These are phyloP conservation scores for Cronartium quercuum DNA, from an alignment of 1,284 basidiomycete genomes.

Conservation along the genomic window DNA sequence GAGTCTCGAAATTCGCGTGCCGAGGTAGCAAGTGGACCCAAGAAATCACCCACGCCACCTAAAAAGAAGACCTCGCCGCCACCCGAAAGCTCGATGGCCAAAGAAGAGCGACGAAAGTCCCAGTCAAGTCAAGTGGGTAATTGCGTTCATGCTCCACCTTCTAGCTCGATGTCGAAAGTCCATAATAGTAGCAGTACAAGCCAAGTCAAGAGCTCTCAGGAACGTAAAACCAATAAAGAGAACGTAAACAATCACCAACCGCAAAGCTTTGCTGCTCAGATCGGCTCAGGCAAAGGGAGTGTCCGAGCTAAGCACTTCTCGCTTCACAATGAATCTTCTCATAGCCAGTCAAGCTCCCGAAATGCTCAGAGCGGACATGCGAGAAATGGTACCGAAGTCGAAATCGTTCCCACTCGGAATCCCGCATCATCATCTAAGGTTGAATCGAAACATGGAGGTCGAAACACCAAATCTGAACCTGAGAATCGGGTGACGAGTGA, in stretches of 20 bases:
- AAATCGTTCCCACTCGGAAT: neutral
- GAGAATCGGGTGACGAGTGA: constrained; percentile 49
- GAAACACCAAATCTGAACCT: constrained; percentile 62
- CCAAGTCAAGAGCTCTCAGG: neutral
- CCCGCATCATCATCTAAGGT: constrained; percentile 46
- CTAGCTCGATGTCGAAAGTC: neutral
- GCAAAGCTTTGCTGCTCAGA: constrained; percentile 12
- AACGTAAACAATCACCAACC: neutral
- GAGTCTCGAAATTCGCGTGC: neutral
- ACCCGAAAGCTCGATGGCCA: neutral
- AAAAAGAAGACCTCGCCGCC: constrained; percentile 6
- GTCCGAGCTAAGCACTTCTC: constrained; percentile 12
- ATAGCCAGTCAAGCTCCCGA: neutral
- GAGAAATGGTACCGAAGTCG: neutral
- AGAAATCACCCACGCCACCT: constrained; percentile 16
- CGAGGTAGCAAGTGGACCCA: neutral
- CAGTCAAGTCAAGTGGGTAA: neutral
- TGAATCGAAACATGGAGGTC: constrained; percentile 52
- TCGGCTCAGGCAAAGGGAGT: constrained; percentile 25
- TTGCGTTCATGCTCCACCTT: neutral
- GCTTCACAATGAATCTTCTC: neutral
- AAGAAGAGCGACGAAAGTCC: neutral
- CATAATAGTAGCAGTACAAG: neutral
- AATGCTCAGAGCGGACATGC: neutral
- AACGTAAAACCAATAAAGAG: constrained; percentile 10